Evolutionary conservation across 805 yeast genomes (phyloP).

Genomic region (Candida golubevii): DNA sequence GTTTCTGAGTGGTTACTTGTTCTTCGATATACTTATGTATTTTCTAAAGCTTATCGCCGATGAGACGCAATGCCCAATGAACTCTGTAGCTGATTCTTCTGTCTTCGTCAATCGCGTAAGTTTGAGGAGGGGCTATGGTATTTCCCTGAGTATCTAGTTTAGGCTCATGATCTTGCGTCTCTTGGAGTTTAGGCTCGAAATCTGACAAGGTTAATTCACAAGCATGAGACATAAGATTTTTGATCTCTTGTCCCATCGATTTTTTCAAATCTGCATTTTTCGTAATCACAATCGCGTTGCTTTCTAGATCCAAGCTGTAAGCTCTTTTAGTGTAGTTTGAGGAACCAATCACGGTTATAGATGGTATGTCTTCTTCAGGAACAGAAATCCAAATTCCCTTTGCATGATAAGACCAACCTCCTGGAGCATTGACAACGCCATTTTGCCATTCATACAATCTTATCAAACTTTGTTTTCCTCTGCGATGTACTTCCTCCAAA

Average conservation of each 20-base stretch:
- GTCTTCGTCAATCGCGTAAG: slow-evolving; percentile 45
- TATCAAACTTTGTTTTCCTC: slow-evolving; percentile 44
- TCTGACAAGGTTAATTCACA: slow-evolving; percentile 52
- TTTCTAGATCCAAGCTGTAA: slow-evolving; percentile 80
- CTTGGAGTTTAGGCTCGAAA: slow-evolving; percentile 39
- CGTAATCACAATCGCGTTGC: slow-evolving; percentile 78
- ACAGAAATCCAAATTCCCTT: slow-evolving; percentile 85
- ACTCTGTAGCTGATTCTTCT: slow-evolving; percentile 62
- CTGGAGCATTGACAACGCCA: slow-evolving; percentile 74
- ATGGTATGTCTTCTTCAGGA: slow-evolving; percentile 56
- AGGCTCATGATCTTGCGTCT: slow-evolving; percentile 10
- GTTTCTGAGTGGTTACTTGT: too few species aligned
- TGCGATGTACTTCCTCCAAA: slow-evolving; percentile 44
- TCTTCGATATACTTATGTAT: too few species aligned
- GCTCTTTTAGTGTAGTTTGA: slow-evolving; percentile 92
- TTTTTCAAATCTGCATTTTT: slow-evolving; percentile 54
- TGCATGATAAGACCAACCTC: slow-evolving; percentile 98
- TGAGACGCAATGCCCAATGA: slow-evolving; percentile 50
- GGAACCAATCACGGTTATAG: slow-evolving; percentile 81
- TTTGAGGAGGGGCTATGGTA: slow-evolving; percentile 14
- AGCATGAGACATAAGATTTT: slow-evolving; percentile 53
- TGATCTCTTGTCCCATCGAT: slow-evolving; percentile 59
- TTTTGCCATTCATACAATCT: slow-evolving; percentile 77
- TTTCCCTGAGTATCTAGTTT: slow-evolving; percentile 16
- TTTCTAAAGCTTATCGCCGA: slow-evolving; percentile 9